A percentile compares a stretch with the other conserved stretches of the same genome.
Conservation (phyloP, 2,329 filamentous ascomycete species). For the Didymella pomorum region DNA sequence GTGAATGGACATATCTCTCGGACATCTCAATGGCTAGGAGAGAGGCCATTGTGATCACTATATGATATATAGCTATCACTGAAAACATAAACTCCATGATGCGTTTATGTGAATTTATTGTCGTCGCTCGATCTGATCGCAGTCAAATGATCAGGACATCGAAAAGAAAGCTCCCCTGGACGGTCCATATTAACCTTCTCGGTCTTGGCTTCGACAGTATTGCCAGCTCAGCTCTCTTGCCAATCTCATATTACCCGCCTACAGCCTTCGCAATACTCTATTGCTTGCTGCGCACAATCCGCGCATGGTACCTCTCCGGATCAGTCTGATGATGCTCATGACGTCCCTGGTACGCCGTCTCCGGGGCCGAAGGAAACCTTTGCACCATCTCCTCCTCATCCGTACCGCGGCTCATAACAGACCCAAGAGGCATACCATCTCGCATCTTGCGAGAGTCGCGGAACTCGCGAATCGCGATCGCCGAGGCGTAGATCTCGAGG, state of each 20-base stretch:
- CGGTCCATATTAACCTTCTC: background rate
- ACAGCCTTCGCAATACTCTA: background rate
- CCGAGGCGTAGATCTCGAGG: conserved; percentile 15
- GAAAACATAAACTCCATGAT: background rate
- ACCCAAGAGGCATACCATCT: conserved; percentile 21
- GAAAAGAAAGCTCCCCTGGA: no score
- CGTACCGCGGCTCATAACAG: conserved; percentile 45
- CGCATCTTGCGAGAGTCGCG: conserved; percentile 17
- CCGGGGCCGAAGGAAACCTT: background rate
- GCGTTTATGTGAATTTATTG: background rate
- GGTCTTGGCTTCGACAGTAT: background rate
- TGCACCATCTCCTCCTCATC: conserved; percentile 14
- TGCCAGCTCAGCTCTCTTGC: background rate
- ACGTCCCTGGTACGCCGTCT: background rate
- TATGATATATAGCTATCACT: background rate
- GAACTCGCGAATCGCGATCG: conserved; percentile 22
- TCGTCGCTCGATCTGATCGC: background rate
- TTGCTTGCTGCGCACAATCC: conserved; percentile 7
- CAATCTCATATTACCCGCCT: background rate
- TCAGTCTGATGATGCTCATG: background rate
- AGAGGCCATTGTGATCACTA: no score
- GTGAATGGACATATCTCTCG: no score
- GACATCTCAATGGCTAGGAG: no score
- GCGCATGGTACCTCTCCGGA: background rate
- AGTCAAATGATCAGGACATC: background rate